A percentile compares a stretch with the other conserved stretches of the same genome.
phyloP scores from a whole-genome alignment of 2,329 filamentous ascomycete species.

The Keithomyces neogunnii region DNA sequence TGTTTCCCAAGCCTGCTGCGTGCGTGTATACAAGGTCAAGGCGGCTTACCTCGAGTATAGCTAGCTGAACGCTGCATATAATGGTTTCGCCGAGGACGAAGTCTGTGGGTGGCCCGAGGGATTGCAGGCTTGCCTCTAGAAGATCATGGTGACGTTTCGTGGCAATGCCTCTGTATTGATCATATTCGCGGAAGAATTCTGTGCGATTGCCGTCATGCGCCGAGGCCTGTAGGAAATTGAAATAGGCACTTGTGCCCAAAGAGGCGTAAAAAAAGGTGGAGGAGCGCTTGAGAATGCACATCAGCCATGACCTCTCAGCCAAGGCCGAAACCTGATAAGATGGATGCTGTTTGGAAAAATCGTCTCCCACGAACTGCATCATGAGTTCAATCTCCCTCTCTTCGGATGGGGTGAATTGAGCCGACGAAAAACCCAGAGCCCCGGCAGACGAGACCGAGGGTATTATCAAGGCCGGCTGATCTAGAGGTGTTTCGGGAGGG shows the following conservation, averaged over 20 bases:
- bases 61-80: neutral
- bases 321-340: neutral
- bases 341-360: neutral
- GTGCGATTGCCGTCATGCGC: neutral
- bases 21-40: too few relatives aligned
- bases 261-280: constrained; percentile 1
- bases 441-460: neutral
- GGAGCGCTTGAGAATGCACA: constrained; percentile 1
- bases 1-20: neutral
- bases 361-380: neutral
- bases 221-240: neutral
- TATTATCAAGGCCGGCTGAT: neutral
- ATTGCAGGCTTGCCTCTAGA: neutral
- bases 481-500: too few relatives aligned
- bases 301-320: neutral
- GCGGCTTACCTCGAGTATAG: neutral
- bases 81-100: neutral
- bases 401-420: neutral
- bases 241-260: constrained; percentile 2
- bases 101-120: neutral
- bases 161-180: neutral
- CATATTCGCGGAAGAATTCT: neutral
- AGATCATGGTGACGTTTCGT: neutral
- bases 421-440: neutral
- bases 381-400: neutral